phyloP scores from a whole-genome alignment of 345 rosid genomes.

The Barbarea vulgaris region DNA sequence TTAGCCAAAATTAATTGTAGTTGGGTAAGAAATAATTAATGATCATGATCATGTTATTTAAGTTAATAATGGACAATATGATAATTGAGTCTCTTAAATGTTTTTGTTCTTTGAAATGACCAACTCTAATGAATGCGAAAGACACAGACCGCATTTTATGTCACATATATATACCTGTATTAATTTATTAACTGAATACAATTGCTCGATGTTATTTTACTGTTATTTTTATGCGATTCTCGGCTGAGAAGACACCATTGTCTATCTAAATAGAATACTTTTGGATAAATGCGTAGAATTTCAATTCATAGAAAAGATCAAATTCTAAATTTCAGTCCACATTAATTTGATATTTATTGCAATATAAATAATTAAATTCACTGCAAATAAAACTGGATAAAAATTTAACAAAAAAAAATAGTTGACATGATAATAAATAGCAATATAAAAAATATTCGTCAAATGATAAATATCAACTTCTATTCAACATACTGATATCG shows the following conservation, averaged over 20 bases:
- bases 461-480: neutral
- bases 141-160: conserved; percentile 21
- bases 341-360: neutral
- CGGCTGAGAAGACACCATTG: conserved; percentile 10
- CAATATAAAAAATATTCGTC: neutral
- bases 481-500: neutral
- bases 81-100: conserved; percentile 15
- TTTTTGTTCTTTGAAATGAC: conserved; percentile 32
- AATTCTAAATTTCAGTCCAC: neutral
- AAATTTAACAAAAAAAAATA: neutral
- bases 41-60: conserved; percentile 29
- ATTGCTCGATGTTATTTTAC: neutral
- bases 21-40: neutral
- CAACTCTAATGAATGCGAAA: conserved; percentile 31
- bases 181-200: neutral
- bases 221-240: conserved; percentile 1
- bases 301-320: neutral
- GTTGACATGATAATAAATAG: neutral
- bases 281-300: neutral
- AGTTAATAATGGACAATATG: conserved; percentile 23
- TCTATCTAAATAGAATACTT: conserved; percentile 14
- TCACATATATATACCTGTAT: conserved; percentile 15
- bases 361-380: neutral
- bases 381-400: neutral
- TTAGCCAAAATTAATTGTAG: neutral